These are phyloP conservation scores for Lentinula novae-zelandiae DNA, from an alignment of 1,284 basidiomycete species.

Conservation along the genomic window DNA sequence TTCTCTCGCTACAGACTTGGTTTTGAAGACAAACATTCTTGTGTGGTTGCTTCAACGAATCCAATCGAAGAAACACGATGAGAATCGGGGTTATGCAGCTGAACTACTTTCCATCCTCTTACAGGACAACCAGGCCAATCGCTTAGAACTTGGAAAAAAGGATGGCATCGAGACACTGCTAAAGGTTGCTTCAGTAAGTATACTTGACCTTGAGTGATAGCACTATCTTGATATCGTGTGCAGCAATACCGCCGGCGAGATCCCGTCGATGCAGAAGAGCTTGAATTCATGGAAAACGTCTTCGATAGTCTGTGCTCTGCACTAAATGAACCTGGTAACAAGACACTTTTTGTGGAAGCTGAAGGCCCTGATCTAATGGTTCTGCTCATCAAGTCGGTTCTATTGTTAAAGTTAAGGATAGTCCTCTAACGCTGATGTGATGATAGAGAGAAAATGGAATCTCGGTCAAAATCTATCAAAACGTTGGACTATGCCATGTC, in stretches of 20 bases:
- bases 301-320: conserved; percentile 89
- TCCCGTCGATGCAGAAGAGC: conserved; percentile 83
- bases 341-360: conserved; percentile 78
- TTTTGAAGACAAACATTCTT: conserved; percentile 72
- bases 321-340: conserved; percentile 71
- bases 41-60: conserved; percentile 83
- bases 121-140: conserved; percentile 68
- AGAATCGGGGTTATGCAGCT: conserved; percentile 84
- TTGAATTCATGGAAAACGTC: conserved; percentile 96
- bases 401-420: background rate
- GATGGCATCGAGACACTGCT: conserved; percentile 82
- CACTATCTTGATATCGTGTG: background rate
- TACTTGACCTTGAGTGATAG: background rate
- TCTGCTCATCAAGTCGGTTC: conserved; percentile 85
- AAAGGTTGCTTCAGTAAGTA: conserved; percentile 76
- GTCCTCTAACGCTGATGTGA: conserved; percentile 9
- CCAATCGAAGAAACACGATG: conserved; percentile 69
- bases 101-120: conserved; percentile 89
- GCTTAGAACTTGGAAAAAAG: conserved; percentile 58
- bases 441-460: conserved; percentile 75
- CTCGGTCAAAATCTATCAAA: conserved; percentile 83
- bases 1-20: conserved; percentile 64
- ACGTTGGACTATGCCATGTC: conserved; percentile 90
- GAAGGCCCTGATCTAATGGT: conserved; percentile 98
- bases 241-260: conserved; percentile 86